These are phyloP conservation scores for Crocinoboletus sp. DNA, from an alignment of 1,284 basidiomycete genomes.

Conservation along the genomic window DNA sequence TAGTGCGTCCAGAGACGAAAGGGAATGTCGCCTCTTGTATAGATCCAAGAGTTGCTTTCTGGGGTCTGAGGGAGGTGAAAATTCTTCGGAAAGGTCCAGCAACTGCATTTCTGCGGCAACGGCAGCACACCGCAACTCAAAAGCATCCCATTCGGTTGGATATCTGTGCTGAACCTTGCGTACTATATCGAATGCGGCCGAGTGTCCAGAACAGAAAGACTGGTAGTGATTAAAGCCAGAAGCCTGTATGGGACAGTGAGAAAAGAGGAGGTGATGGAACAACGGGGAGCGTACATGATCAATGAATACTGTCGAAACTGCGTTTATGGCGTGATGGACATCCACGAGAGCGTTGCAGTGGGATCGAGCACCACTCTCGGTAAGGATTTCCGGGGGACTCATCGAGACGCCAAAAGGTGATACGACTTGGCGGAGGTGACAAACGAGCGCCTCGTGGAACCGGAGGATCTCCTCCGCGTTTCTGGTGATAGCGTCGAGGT, in stretches of 20 bases:
- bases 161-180: conserved; percentile 57
- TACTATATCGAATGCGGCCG: conserved; percentile 71
- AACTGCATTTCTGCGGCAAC: conserved; percentile 41
- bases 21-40: conserved; percentile 33
- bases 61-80: conserved; percentile 13
- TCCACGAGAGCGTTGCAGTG: conserved; percentile 6
- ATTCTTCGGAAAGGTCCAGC: conserved; percentile 5
- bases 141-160: conserved; percentile 73
- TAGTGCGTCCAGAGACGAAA: conserved; percentile 29
- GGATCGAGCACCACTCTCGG: conserved; percentile 10
- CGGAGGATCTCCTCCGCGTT: conserved; percentile 73
- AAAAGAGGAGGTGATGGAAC: background rate
- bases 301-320: conserved; percentile 60
- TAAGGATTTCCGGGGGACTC: conserved; percentile 19
- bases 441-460: conserved; percentile 69
- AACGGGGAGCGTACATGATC: conserved; percentile 49
- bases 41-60: conserved; percentile 11
- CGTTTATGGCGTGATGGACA: conserved; percentile 44
- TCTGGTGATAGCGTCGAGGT: conserved; percentile 57
- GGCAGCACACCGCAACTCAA: conserved; percentile 69
- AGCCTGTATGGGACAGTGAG: conserved; percentile 44
- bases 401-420: conserved; percentile 47
- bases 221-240: conserved; percentile 75
- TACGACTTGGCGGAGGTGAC: conserved; percentile 53
- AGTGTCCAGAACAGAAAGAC: conserved; percentile 79